phyloP scores from a whole-genome alignment of 129 eudicot genomes.

The Apium graveolens region DNA sequence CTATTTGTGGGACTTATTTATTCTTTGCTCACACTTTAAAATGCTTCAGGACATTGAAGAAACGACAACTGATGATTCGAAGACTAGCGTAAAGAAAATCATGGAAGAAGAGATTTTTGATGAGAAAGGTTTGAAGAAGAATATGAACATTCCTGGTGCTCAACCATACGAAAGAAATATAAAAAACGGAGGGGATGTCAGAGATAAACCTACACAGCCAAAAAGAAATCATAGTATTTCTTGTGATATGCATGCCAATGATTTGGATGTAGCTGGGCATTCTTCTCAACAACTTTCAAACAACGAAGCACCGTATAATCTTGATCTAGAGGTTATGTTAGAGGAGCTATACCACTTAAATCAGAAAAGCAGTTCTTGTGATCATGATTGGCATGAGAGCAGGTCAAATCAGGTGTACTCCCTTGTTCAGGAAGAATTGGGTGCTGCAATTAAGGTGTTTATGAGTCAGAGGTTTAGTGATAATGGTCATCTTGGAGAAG shows the following conservation, averaged over 20 bases:
- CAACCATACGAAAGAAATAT: neutral
- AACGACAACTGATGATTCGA: conserved; percentile 28
- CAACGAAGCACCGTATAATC: conserved; percentile 27
- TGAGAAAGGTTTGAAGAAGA: conserved; percentile 47
- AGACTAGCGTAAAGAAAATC: conserved; percentile 72
- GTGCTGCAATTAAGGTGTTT: conserved; percentile 54
- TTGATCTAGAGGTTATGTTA: conserved; percentile 51
- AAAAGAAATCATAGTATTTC: conserved; percentile 28
- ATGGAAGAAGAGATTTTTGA: conserved; percentile 78
- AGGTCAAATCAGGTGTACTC: conserved; percentile 9
- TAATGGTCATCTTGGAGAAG: conserved; percentile 24
- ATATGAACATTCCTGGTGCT: conserved; percentile 18
- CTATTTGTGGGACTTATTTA: neutral
- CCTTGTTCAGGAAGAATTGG: conserved; percentile 45
- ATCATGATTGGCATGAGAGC: conserved; percentile 11
- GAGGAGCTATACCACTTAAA: conserved; percentile 55
- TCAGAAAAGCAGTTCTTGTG: conserved; percentile 26
- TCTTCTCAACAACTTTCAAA: conserved; percentile 22
- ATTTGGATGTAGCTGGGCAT: conserved; percentile 15
- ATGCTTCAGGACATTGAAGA: conserved; percentile 35
- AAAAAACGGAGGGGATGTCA: conserved; percentile 7
- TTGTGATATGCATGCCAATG: conserved; percentile 23
- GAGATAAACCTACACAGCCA: conserved; percentile 24
- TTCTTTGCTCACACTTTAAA: neutral
- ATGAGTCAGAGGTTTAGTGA: conserved; percentile 35